A percentile compares a stretch with the other conserved stretches of the same genome.
These are phyloP conservation scores for Phlyctochytrium arcticum DNA, from an alignment of 192 early-diverging fungal species.

Conservation along the genomic window DNA sequence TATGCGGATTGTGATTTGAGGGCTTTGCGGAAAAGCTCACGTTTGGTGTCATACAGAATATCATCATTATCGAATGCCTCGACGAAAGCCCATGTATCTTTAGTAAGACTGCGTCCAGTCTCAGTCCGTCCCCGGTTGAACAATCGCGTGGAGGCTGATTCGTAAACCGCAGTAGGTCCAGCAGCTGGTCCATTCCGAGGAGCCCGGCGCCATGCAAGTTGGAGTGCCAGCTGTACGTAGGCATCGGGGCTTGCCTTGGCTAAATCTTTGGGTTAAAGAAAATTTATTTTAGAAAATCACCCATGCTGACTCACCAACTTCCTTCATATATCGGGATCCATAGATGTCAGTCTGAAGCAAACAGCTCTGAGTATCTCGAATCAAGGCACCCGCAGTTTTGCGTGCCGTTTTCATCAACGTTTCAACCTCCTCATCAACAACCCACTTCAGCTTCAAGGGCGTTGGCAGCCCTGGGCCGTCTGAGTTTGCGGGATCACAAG, in stretches of 20 bases:
- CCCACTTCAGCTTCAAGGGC: conserved; percentile 71
- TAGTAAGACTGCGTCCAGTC: conserved; percentile 78
- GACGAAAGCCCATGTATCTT: conserved; percentile 74
- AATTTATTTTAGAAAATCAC: not conserved
- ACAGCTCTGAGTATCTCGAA: conserved; percentile 67
- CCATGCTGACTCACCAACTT: conserved; percentile 34
- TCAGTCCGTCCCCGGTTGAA: conserved; percentile 86
- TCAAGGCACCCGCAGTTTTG: conserved; percentile 56
- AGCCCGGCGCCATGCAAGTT: conserved; percentile 75
- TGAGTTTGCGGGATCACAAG: conserved; percentile 40
- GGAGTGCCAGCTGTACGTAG: conserved; percentile 86
- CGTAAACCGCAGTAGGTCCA: conserved; percentile 48
- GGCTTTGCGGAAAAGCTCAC: conserved; percentile 37
- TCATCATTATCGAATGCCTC: conserved; percentile 69
- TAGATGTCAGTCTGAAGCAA: conserved; percentile 69
- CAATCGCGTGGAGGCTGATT: conserved; percentile 46
- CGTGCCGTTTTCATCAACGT: conserved; percentile 60
- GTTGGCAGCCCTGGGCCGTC: conserved; percentile 33
- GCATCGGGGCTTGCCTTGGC: conserved; percentile 82
- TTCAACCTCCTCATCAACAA: conserved; percentile 49
- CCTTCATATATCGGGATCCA: conserved; percentile 84
- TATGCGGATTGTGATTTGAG: conserved; percentile 60
- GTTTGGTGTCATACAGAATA: conserved; percentile 46
- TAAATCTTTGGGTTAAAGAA: conserved; percentile 7
- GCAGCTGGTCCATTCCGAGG: conserved; percentile 44